Evolutionary conservation across 1,139 yeast genomes (phyloP).

Genomic region (Tardiomyces blankii): DNA sequence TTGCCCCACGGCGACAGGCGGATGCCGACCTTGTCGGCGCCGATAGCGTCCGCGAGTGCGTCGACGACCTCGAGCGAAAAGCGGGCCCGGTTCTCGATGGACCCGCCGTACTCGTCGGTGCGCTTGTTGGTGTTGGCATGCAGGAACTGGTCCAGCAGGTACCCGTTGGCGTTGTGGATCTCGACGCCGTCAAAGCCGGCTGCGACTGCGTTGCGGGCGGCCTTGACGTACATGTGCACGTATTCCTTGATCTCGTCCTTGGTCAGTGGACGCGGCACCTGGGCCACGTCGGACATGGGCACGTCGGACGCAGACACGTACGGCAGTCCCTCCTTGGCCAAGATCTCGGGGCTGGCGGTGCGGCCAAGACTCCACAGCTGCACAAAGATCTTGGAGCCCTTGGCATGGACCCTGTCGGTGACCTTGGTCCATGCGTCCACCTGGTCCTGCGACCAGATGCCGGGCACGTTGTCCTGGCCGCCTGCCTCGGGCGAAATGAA

Average conservation of each 20-base stretch:
- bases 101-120: constrained; percentile 60
- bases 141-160: constrained; percentile 51
- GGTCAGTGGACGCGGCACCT: constrained; percentile 31
- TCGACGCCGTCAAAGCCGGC: constrained; percentile 65
- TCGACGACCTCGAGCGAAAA: constrained; percentile 47
- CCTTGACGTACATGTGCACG: constrained; percentile 28
- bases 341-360: constrained; percentile 32
- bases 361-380: constrained; percentile 60
- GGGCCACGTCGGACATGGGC: constrained; percentile 20
- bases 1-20: constrained; percentile 49
- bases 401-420: constrained; percentile 26
- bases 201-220: constrained; percentile 36
- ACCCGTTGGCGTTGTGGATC: constrained; percentile 61
- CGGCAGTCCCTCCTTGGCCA: constrained; percentile 28
- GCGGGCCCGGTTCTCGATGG: constrained; percentile 52
- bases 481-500: constrained; percentile 28
- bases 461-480: constrained; percentile 26
- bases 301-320: constrained; percentile 8
- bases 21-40: constrained; percentile 42
- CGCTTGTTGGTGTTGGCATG: constrained; percentile 41
- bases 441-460: constrained; percentile 35
- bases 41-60: constrained; percentile 37
- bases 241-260: constrained; percentile 32
- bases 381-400: constrained; percentile 29
- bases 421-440: constrained; percentile 29